phyloP scores from a whole-genome alignment of 176 grass and related monocot genomes.

The Themeda triandra region DNA sequence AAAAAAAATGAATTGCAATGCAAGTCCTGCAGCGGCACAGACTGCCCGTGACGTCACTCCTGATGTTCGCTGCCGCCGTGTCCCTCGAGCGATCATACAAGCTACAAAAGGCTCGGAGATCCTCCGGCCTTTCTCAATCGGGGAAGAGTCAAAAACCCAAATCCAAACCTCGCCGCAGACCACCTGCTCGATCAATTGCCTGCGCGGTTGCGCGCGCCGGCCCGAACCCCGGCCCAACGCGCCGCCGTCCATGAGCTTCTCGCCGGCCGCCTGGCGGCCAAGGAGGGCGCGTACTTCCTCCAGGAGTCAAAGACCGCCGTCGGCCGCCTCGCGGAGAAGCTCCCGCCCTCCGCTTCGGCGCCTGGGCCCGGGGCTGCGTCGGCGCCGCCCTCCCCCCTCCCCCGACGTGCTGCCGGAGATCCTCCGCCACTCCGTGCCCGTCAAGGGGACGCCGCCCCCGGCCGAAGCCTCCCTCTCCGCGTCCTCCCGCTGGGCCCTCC shows the following conservation, averaged over 20 bases:
- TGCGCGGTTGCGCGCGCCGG: not conserved
- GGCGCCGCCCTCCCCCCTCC: constrained; percentile 11
- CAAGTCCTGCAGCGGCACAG: no score
- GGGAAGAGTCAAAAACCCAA: not conserved
- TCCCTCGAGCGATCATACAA: constrained; percentile 2
- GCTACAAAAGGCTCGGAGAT: not conserved
- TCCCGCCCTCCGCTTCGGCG: constrained; percentile 33
- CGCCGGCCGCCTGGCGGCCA: constrained; percentile 71
- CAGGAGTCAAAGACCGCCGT: constrained; percentile 75
- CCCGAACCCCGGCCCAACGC: not conserved
- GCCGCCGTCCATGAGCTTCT: constrained; percentile 75
- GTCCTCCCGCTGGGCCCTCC: constrained; percentile 56
- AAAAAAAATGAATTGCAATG: no score
- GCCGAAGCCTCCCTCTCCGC: constrained; percentile 42
- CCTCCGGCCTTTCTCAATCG: not conserved
- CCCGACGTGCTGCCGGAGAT: constrained; percentile 87
- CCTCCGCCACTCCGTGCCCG: constrained; percentile 75
- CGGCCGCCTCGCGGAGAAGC: constrained; percentile 66
- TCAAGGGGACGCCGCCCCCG: constrained; percentile 31
- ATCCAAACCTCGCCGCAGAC: constrained; percentile 13
- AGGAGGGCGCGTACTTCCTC: constrained; percentile 85
- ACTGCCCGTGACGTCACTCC: constrained; percentile 9
- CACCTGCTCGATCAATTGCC: constrained; percentile 27
- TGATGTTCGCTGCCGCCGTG: not conserved
- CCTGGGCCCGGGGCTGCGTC: not conserved